A percentile compares a stretch with the other conserved stretches of the same genome.
phyloP scores from a whole-genome alignment of 2,329 filamentous ascomycete species.

The Graphilbum fragrans region DNA sequence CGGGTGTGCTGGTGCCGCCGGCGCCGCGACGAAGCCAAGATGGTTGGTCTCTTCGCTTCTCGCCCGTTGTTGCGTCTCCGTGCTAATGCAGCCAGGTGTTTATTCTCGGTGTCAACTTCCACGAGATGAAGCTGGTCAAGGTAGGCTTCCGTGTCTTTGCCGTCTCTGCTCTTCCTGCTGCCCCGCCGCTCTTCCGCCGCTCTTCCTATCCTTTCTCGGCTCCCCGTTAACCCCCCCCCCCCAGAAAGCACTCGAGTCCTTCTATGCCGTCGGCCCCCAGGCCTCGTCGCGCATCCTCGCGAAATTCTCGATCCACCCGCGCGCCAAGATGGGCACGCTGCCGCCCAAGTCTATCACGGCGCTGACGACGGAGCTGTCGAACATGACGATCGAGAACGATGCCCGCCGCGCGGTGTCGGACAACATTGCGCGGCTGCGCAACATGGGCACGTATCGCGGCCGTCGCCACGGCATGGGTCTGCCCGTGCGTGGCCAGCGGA shows the following conservation, averaged over 20 bases:
- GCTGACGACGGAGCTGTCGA: conserved; percentile 72
- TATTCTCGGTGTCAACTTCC: conserved; percentile 78
- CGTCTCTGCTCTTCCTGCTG: neutral
- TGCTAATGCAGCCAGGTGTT: conserved; percentile 48
- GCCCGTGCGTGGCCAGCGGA: conserved; percentile 83
- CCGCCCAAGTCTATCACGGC: conserved; percentile 66
- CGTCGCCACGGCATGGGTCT: conserved; percentile 85
- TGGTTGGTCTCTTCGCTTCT: neutral
- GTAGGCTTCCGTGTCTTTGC: conserved; percentile 32
- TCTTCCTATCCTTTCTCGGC: neutral
- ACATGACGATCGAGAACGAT: conserved; percentile 91
- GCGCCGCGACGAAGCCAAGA: neutral
- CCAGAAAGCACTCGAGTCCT: conserved; percentile 64
- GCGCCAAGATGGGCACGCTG: conserved; percentile 64
- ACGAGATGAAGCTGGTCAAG: conserved; percentile 71
- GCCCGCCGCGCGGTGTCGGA: conserved; percentile 65
- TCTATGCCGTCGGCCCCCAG: conserved; percentile 73
- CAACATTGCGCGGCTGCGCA: conserved; percentile 75
- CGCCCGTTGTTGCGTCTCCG: too few species aligned
- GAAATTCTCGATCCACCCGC: conserved; percentile 77
- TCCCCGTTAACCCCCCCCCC: neutral
- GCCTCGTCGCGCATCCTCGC: conserved; percentile 67
- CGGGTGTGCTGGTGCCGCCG: neutral
- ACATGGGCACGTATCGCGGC: conserved; percentile 84
- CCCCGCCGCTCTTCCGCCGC: conserved; percentile 4